Base-by-base conservation (phyloP, 495 filamentous ascomycete genomes). In the Hyphodiscus hymeniophilus region DNA sequence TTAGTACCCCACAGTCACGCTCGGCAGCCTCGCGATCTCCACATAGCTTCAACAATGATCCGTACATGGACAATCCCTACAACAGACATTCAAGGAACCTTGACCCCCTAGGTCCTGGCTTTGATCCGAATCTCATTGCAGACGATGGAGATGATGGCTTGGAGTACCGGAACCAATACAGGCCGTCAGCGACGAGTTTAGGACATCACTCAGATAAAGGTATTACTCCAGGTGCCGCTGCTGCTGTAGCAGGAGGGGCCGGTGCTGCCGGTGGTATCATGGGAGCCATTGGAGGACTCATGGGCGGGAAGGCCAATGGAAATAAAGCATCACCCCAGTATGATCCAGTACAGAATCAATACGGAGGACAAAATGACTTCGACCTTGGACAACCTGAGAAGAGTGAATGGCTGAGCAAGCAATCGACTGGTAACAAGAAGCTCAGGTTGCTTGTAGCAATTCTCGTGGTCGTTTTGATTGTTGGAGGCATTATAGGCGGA, bases 91-190 rank as follows among this genome's bases (percentile, higher is more conserved):
- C 82, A 1, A 69, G 72, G 3, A 79, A 75, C 23, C 70, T 69
- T 59, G 76, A 78, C 62, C 71, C 66, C 47, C 63, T 76, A 48
- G 66, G 73, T 6, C 68, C 73, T 13, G 66, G 68, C 15, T 80
- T 94, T 42, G 82, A 94, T 58, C 87, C 88, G 0, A 77, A 84
- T 50, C 81, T 82, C 2, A 89, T 94, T 45, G 80, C 74, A 2
- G 89, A 95, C 57, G 88, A 94, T 56, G 87, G 83, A 7, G 89
- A 95, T 55, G 89, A 95, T 52, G 87, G 82, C 3, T 73, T 89
- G 39, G 65, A 72, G 7, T 77, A 78, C 45, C 60, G 64, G 21
- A 60, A 61, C 47, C 47, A 65, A 54, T 54, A 71, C 49, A 53
- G 67, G 60, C 60, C 66, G 38, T 80, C 76, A 23, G 73, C 76